A percentile compares a stretch with the other conserved stretches of the same genome.
Evolutionary conservation across 148 eudicot genomes (phyloP).

Genomic region (Cornus controversa): DNA sequence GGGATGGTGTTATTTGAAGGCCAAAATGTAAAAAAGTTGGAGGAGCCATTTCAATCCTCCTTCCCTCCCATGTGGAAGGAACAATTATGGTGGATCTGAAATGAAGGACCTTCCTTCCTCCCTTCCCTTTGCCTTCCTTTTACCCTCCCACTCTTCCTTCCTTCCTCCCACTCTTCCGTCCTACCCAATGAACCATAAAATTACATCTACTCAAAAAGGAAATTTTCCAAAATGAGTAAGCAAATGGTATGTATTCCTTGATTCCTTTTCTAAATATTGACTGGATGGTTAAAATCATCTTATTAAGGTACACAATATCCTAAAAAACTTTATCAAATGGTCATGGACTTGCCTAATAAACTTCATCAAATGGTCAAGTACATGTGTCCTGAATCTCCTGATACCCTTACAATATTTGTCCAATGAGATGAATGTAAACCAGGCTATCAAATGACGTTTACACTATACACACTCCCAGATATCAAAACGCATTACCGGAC

Average conservation of each 20-base stretch:
- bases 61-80: no score
- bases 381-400: background rate
- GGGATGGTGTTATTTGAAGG: no score
- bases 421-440: background rate
- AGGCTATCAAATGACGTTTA: background rate
- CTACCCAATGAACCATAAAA: no score
- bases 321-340: background rate
- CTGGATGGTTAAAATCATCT: background rate
- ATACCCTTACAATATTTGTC: background rate
- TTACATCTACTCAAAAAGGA: no score
- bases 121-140: no score
- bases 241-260: background rate
- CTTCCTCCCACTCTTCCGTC: no score
- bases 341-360: background rate
- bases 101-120: no score
- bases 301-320: background rate
- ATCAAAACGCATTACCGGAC: slow-evolving; percentile 33
- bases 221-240: no score
- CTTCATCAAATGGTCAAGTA: background rate
- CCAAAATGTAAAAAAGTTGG: no score
- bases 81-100: no score
- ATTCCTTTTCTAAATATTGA: background rate
- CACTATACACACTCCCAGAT: background rate
- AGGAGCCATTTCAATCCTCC: no score
- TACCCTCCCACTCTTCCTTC: no score